Conservation (phyloP, 306 rosid species). For the Rubus parviflorus region DNA sequence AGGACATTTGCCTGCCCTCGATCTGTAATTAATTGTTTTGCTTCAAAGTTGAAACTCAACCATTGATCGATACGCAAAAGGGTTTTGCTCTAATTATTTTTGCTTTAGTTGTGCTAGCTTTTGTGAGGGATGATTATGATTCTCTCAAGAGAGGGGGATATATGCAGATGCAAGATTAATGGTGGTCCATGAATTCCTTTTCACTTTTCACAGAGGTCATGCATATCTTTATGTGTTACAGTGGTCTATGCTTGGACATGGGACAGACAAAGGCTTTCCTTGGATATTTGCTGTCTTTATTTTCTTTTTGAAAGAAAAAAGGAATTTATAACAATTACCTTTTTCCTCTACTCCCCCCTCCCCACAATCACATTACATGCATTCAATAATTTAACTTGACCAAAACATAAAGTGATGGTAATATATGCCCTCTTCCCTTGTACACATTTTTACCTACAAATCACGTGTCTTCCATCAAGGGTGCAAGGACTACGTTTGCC, state of each 20-base stretch:
- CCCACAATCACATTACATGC: conserved; percentile 2
- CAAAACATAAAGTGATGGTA: too few relatives aligned
- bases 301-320: conserved; percentile 21
- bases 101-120: conserved; percentile 39
- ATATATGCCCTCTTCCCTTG: conserved; percentile 10
- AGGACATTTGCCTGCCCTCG: background rate
- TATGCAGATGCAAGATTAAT: conserved; percentile 37
- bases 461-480: conserved; percentile 2
- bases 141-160: conserved; percentile 28
- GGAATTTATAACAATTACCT: background rate
- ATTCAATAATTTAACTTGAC: background rate
- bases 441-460: background rate
- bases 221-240: conserved; percentile 34
- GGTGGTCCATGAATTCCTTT: conserved; percentile 84
- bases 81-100: conserved; percentile 20
- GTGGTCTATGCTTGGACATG: conserved; percentile 33
- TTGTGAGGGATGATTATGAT: conserved; percentile 32
- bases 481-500: background rate
- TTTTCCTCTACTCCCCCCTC: background rate
- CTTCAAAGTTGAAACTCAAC: background rate
- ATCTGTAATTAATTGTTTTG: too few relatives aligned
- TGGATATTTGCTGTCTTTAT: conserved; percentile 41
- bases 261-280: conserved; percentile 53
- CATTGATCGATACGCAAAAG: conserved; percentile 45
- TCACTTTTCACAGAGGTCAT: conserved; percentile 51